phyloP scores from a whole-genome alignment of 1,284 basidiomycete genomes.

The Irpex sp. region DNA sequence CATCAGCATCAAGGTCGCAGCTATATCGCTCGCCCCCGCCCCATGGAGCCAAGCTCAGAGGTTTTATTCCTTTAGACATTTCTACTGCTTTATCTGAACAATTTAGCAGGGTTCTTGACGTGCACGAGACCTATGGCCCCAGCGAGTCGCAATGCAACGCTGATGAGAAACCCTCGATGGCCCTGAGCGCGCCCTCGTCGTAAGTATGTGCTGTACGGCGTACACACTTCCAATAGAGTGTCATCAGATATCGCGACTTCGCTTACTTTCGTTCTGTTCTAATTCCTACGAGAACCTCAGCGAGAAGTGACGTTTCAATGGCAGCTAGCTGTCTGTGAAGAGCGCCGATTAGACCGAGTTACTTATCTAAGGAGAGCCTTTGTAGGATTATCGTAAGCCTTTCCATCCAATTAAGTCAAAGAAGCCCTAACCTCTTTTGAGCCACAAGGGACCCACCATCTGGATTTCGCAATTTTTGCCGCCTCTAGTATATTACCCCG shows the following conservation, averaged over 20 bases:
- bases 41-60: too few relatives aligned
- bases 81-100: background rate
- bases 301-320: background rate
- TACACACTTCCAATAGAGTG: too few relatives aligned
- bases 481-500: slow-evolving; percentile 5
- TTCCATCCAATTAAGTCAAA: background rate
- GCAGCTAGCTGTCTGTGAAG: background rate
- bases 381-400: background rate
- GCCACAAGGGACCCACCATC: background rate
- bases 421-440: background rate
- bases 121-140: background rate
- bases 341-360: background rate
- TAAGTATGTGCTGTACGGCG: background rate
- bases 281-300: background rate
- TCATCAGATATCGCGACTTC: background rate
- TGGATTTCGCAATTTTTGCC: background rate
- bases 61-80: background rate
- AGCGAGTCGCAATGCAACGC: background rate
- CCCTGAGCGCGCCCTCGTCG: background rate
- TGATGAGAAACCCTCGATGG: background rate
- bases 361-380: background rate
- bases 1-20: background rate
- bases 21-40: too few relatives aligned
- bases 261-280: background rate
- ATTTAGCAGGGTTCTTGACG: background rate